Evolutionary conservation across 2,329 filamentous ascomycete genomes (phyloP).

Genomic region (Fusarium illudens): DNA sequence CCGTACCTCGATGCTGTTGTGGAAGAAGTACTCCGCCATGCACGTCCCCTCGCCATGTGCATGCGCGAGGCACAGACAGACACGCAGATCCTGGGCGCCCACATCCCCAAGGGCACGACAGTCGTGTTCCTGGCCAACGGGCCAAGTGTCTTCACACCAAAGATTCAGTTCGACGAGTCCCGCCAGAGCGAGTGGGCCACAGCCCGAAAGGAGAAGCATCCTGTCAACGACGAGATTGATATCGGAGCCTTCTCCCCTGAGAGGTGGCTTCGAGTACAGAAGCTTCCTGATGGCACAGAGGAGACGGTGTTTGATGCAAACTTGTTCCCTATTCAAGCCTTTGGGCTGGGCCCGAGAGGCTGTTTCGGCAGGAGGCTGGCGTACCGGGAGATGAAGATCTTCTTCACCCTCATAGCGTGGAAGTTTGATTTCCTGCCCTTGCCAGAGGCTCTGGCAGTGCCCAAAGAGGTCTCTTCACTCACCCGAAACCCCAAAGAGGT

Average conservation of each 20-base stretch:
- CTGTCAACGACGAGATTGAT: background rate
- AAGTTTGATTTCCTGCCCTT: constrained; percentile 33
- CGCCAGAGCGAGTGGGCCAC: constrained; percentile 15
- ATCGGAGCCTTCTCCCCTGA: constrained; percentile 17
- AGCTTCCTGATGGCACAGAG: background rate
- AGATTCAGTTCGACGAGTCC: constrained; percentile 3
- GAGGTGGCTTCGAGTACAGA: constrained; percentile 13
- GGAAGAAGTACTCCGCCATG: constrained; percentile 15
- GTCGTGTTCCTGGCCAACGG: constrained; percentile 23
- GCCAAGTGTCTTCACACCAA: constrained; percentile 7
- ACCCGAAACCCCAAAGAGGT: background rate
- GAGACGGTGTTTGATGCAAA: constrained; percentile 39
- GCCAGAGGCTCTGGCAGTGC: background rate
- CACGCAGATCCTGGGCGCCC: constrained; percentile 14
- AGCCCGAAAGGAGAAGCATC: background rate
- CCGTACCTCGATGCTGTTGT: constrained; percentile 25
- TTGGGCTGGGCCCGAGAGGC: constrained; percentile 47
- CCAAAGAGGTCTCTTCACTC: background rate
- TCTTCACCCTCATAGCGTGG: constrained; percentile 43
- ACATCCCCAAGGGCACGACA: constrained; percentile 24
- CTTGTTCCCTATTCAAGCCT: constrained; percentile 46
- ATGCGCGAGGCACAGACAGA: constrained; percentile 16
- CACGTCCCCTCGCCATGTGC: constrained; percentile 14
- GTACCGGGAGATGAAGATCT: constrained; percentile 42
- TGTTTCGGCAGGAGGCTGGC: constrained; percentile 49